A percentile compares a stretch with the other conserved stretches of the same genome.
Conservation (phyloP, 116 monocot species). For the Trichopus zeylanicus region DNA sequence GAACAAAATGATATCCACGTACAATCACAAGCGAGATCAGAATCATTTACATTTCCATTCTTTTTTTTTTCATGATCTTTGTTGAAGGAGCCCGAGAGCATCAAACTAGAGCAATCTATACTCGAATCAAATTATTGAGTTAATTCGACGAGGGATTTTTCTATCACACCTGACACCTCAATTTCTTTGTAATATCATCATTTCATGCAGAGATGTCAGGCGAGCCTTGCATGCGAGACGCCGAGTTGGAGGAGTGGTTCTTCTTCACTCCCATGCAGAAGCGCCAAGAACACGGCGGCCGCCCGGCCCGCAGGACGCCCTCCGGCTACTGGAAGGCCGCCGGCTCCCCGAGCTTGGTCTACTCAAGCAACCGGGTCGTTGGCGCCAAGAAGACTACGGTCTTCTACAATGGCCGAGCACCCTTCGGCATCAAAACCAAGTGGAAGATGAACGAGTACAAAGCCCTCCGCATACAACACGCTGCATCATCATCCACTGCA, state of each 20-base stretch:
- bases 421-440: slow-evolving; percentile 41
- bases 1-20: too few relatives aligned
- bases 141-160: too few relatives aligned
- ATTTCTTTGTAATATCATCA: neutral
- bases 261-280: slow-evolving; percentile 65
- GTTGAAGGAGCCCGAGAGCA: too few relatives aligned
- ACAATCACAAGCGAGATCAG: too few relatives aligned
- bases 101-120: too few relatives aligned
- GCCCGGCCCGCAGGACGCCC: slow-evolving; percentile 42
- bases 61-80: too few relatives aligned
- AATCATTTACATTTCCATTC: too few relatives aligned
- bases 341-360: slow-evolving; percentile 44
- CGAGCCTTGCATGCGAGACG: slow-evolving; percentile 19
- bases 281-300: slow-evolving; percentile 53
- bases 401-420: slow-evolving; percentile 62
- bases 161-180: neutral
- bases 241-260: slow-evolving; percentile 74
- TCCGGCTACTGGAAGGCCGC: slow-evolving; percentile 88
- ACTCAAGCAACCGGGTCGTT: slow-evolving; percentile 20
- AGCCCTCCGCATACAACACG: slow-evolving; percentile 19
- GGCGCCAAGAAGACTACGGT: slow-evolving; percentile 77
- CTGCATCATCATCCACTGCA: neutral
- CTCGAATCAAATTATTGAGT: too few relatives aligned
- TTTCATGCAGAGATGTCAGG: slow-evolving; percentile 36
- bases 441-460: slow-evolving; percentile 94